Conservation (phyloP, 2,329 filamentous ascomycete species). For the Diaporthe batatas region DNA sequence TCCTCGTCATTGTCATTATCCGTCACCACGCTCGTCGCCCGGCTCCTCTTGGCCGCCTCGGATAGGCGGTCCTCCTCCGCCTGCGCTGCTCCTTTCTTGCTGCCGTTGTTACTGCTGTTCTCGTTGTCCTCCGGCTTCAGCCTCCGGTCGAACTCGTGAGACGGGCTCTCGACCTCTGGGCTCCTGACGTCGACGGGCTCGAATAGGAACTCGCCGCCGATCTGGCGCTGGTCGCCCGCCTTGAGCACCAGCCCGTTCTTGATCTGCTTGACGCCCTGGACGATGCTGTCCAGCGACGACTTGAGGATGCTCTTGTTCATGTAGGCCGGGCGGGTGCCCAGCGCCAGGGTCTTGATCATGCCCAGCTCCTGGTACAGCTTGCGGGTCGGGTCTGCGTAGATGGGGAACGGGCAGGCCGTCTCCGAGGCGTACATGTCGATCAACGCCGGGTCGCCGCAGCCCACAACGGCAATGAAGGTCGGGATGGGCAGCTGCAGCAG, state of each 20-base stretch:
- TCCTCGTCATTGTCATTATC: slow-evolving; percentile 44
- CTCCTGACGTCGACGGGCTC: slow-evolving; percentile 64
- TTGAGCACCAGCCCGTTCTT: slow-evolving; percentile 70
- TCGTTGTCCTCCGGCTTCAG: slow-evolving; percentile 43
- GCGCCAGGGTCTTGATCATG: slow-evolving; percentile 74
- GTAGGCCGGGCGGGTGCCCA: slow-evolving; percentile 75
- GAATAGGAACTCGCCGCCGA: slow-evolving; percentile 85
- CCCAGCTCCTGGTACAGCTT: slow-evolving; percentile 76
- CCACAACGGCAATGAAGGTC: slow-evolving; percentile 77
- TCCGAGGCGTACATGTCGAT: slow-evolving; percentile 75
- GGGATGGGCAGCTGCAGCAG: slow-evolving; percentile 65
- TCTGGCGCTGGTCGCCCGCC: slow-evolving; percentile 75
- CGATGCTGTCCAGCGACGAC: slow-evolving; percentile 64
- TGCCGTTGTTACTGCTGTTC: slow-evolving; percentile 12
- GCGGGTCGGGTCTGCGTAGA: slow-evolving; percentile 81
- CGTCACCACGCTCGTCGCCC: slow-evolving; percentile 42
- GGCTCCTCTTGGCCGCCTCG: slow-evolving; percentile 34
- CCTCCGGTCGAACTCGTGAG: slow-evolving; percentile 50
- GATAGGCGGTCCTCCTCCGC: slow-evolving; percentile 30
- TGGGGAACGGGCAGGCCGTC: slow-evolving; percentile 77
- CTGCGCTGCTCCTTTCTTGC: slow-evolving; percentile 36
- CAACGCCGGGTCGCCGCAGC: slow-evolving; percentile 77
- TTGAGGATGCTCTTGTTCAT: slow-evolving; percentile 68
- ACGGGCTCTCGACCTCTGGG: slow-evolving; percentile 57
- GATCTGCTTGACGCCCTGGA: slow-evolving; percentile 72